Evolutionary conservation across 2,329 filamentous ascomycete species (phyloP).

Genomic region (Clarireedia homoeocarpa): DNA sequence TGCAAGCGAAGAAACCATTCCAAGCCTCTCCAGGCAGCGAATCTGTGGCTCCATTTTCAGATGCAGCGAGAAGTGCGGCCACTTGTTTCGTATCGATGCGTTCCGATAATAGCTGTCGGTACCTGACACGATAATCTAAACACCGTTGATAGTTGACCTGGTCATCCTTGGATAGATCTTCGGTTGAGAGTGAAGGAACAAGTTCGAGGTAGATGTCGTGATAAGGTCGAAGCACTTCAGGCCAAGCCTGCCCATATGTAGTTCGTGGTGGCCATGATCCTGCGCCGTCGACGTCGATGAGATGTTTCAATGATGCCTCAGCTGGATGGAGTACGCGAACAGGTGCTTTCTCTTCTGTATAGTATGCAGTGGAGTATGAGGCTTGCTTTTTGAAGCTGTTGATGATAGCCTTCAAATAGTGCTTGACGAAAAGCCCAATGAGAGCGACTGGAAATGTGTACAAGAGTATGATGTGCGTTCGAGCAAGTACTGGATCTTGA

Average conservation of each 20-base stretch:
- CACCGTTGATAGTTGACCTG: conserved; percentile 18
- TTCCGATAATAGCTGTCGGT: conserved; percentile 3
- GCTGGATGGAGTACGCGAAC: neutral
- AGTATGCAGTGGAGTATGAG: neutral
- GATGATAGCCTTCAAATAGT: neutral
- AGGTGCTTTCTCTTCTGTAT: neutral
- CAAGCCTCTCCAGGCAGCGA: conserved; percentile 25
- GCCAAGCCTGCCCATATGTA: conserved; percentile 23
- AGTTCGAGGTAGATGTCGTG: conserved; percentile 28
- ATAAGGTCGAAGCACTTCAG: conserved; percentile 25
- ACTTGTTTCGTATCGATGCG: conserved; percentile 1
- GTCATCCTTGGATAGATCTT: conserved; percentile 24
- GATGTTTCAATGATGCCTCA: neutral
- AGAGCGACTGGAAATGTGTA: neutral
- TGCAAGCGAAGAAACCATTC: conserved; percentile 31
- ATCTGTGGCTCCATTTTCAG: conserved; percentile 24
- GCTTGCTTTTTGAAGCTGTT: neutral
- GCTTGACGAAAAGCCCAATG: neutral
- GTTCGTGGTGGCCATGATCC: conserved; percentile 21
- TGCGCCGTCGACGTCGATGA: conserved; percentile 16
- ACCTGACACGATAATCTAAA: conserved; percentile 6
- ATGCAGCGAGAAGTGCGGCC: conserved; percentile 8
- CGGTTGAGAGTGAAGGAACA: conserved; percentile 20
- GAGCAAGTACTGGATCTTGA: neutral
- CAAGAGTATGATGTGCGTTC: neutral